phyloP scores from a whole-genome alignment of 1,284 basidiomycete species.

The Anthracocystis panici-leucophaei region DNA sequence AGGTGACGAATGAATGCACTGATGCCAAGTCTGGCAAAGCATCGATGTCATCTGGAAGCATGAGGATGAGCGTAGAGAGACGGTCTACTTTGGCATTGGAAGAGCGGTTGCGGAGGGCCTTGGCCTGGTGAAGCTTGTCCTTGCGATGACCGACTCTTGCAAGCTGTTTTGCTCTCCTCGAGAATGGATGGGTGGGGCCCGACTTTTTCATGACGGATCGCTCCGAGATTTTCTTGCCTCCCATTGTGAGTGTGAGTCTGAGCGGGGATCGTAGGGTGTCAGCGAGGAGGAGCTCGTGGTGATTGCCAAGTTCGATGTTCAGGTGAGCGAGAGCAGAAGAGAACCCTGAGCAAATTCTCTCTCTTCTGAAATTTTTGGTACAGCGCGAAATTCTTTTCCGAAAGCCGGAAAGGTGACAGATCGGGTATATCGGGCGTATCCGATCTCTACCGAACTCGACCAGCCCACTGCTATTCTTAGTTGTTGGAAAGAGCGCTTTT shows the following conservation, averaged over 20 bases:
- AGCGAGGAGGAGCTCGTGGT: background rate
- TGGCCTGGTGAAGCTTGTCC: conserved; percentile 53
- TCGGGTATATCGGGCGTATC: background rate
- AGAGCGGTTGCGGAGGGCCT: conserved; percentile 35
- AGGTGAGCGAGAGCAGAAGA: background rate
- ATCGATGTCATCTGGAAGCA: conserved; percentile 58
- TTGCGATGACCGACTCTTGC: conserved; percentile 57
- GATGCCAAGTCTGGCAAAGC: conserved; percentile 57
- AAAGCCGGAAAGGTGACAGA: background rate
- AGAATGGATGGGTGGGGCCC: conserved; percentile 65
- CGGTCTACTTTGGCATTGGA: conserved; percentile 64
- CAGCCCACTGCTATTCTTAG: background rate
- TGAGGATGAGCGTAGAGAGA: conserved; percentile 61
- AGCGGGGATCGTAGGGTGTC: background rate
- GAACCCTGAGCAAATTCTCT: background rate
- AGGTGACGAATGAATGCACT: conserved; percentile 60
- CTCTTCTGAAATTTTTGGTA: background rate
- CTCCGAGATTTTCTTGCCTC: conserved; percentile 66
- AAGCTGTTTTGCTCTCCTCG: conserved; percentile 63
- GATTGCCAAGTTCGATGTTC: background rate
- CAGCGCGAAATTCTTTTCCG: conserved; percentile 4
- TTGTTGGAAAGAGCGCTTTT: no score
- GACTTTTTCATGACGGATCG: conserved; percentile 65
- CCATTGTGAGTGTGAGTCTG: conserved; percentile 32
- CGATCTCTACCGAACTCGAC: background rate